phyloP scores from a whole-genome alignment of 2,329 filamentous ascomycete genomes.

The Cladophialophora immunda region DNA sequence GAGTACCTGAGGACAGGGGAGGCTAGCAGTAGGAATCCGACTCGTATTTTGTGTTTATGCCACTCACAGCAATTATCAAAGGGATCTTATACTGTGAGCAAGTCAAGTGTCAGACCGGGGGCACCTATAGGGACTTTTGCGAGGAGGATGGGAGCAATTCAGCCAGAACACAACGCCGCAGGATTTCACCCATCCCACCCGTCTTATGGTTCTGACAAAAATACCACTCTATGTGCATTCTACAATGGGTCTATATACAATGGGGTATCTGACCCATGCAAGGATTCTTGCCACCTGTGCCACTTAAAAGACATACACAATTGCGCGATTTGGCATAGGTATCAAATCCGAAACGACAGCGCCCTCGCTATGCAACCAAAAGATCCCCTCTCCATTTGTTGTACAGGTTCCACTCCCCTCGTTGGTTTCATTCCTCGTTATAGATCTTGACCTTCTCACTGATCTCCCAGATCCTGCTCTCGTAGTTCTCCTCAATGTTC shows the following conservation, averaged over 20 bases:
- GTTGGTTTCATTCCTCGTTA: conserved; percentile 62
- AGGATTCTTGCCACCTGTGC: not conserved
- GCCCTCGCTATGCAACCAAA: conserved; percentile 21
- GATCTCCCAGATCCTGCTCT: conserved; percentile 84
- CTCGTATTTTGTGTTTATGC: not conserved
- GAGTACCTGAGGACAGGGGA: too few species aligned
- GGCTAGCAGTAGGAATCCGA: too few species aligned
- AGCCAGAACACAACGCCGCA: not conserved
- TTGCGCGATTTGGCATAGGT: not conserved
- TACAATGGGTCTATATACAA: conserved; percentile 2
- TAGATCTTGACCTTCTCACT: conserved; percentile 83
- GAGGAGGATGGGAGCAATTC: not conserved
- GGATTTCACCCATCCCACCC: conserved; percentile 1
- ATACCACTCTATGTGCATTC: not conserved
- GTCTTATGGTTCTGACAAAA: not conserved
- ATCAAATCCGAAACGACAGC: not conserved
- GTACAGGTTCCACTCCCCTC: not conserved
- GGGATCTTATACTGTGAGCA: too few species aligned
- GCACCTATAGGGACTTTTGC: too few species aligned
- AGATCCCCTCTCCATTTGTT: not conserved
- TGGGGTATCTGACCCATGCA: conserved; percentile 7
- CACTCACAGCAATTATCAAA: too few species aligned
- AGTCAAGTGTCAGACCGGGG: too few species aligned
- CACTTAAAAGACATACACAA: not conserved
- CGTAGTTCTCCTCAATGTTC: conserved; percentile 76